Conservation (phyloP, 768 basidiomycete species). For the Pleurotus djamor region DNA sequence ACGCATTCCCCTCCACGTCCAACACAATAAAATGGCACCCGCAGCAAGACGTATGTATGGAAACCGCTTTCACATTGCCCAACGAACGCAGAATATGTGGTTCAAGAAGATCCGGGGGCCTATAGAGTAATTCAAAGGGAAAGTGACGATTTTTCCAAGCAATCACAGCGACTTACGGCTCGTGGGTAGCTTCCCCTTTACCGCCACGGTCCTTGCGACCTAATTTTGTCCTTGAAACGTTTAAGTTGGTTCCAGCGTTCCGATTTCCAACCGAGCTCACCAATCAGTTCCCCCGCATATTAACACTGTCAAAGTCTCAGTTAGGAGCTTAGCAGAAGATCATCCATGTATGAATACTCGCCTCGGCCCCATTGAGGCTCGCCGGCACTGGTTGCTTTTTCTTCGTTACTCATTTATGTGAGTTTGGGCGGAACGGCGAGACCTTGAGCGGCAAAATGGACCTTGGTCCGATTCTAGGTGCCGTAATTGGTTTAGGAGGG, state of each 20-base stretch:
- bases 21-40: constrained; percentile 77
- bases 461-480: no score
- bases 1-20: constrained; percentile 76
- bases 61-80: constrained; percentile 70
- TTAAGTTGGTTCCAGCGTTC: constrained; percentile 10
- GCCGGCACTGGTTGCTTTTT: no score
- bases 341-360: no score
- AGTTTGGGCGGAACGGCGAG: no score
- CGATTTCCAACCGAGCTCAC: constrained; percentile 42
- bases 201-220: constrained; percentile 72
- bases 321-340: no score
- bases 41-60: constrained; percentile 73
- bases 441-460: no score
- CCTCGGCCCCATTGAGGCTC: no score
- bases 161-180: constrained; percentile 27
- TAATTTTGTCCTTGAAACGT: constrained; percentile 59
- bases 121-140: neutral
- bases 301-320: constrained; percentile 48
- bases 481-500: no score
- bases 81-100: constrained; percentile 90
- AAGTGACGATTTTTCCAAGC: neutral
- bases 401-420: no score
- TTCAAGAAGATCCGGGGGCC: constrained; percentile 79
- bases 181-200: constrained; percentile 35
- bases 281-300: constrained; percentile 89